Base-by-base conservation (phyloP, 1,284 basidiomycete genomes). In the Fomes fomentarius region DNA sequence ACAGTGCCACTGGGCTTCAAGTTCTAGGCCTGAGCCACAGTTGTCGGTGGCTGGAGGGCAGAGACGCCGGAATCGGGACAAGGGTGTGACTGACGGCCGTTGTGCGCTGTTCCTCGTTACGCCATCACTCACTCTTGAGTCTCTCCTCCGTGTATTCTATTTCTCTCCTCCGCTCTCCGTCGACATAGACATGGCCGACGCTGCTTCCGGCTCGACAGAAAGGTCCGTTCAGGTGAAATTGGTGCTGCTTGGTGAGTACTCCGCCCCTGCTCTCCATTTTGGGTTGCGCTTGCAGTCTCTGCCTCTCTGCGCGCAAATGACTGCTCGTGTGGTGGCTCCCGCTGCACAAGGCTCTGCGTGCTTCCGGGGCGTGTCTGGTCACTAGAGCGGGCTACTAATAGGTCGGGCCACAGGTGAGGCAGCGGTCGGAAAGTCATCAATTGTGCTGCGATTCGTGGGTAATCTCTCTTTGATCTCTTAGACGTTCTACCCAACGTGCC, bases 341-440 rank as follows among this genome's bases (percentile, higher is more conserved):
- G 26, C 40, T 15, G 21, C 28, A 37, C n/a, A 37, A 15, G 34
- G 34, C 6, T 17, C 12, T 42, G 41, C 15, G 6, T 8, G 3
- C 9, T 8, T 25, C 11, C 3, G 15, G 15, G 17, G n/a, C 9
- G 28, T 3, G 19, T 19, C 2, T 44, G 17, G 10, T 31, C 22
- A 17, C 28, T 12, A 30, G 7, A 30, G 5, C n/a, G 4, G 12
- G 19, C 25, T 41, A 65, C 41, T 6, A 22, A 9, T 14, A n/a
- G 40, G 47, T 39, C n/a, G 24, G 10, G 31, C 17, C 49, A 24
- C 50, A 96, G 94, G 96, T 65, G 97, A 99, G 80, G 95, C 96
- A 57, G 96, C 97, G 54, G 97, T 99, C 51, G 97, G 97, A 61
- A 99, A 99, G 80, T 98, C 96, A n/a, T 98, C 96, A 24, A 89